Base-by-base conservation (phyloP, 2,329 filamentous ascomycete species). In the Onygena corvina region DNA sequence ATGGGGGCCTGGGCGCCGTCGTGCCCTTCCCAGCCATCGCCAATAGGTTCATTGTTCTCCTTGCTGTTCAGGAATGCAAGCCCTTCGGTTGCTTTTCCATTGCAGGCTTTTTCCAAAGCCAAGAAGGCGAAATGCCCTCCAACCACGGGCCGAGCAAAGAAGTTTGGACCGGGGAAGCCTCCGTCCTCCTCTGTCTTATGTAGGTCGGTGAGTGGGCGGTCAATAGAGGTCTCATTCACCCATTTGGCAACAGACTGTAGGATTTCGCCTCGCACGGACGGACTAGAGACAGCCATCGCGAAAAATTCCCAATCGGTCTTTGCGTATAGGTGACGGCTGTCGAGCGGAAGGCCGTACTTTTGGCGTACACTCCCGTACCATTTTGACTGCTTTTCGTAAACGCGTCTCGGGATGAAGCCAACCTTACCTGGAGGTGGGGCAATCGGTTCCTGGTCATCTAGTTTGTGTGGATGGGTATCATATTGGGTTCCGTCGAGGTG, bases 231-330 rank as follows among this genome's bases (percentile, higher is more conserved):
- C 67, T 93, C 85, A 60, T 92, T 93, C 52, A 94, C 72, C 87
- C 87, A 94, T 50, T 70, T 71, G 1, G 85, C 84, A 34, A 92
- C 82, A 14, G 79, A 76, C 52, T 86, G 75, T 30, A 92, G 68
- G 46, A 93, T 87, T 61, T 84, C 78, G 2, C 75, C 73, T 48
- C 86, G 76, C 1, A 84, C 83, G 51, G 74, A 68, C 61, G 77
- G 76, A 57, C 79, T 80, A 3, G 85, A 78, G 3, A 93, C 83
- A 1, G 86, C 84, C 42, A 87, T 86, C 0, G 86, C 84, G 64
- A 92, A 89, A 63, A 93, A 88, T 58, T 92, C 83, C 87, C 87
- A 94, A 67, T 94, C 87, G 25, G 83, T 87, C 68, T 94, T 94
- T 29, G 86, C 83, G 65, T 92, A 92, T 2, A 90, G 65, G 64